Base-by-base conservation (phyloP, 2,329 filamentous ascomycete species). In the Graphiopsis chlorocephala region DNA sequence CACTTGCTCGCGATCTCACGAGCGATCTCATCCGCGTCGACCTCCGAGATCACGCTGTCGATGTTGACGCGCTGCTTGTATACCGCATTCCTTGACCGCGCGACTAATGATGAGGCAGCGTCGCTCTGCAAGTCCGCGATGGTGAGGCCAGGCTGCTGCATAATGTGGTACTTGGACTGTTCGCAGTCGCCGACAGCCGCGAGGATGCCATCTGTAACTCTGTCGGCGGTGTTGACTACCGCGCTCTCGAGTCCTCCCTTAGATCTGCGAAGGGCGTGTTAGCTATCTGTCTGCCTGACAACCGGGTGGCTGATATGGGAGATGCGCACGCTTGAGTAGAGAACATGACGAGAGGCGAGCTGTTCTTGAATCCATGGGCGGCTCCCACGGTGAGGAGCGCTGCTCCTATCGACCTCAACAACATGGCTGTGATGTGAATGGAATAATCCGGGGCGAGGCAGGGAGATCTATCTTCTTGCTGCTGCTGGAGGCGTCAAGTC, bases 331-430 rank as follows among this genome's bases (percentile, higher is more conserved):
- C 82, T 68, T 90, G 85, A 53, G 90, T 94, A 33, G 94, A 97
- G 77, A 96, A 89, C 70, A 97, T 81, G 75, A 97, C 85, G 78
- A 97, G 95, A 20, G 95, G 94, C 63, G 92, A 93, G 2, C 93
- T 92, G 78, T 97, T 90, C 68, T 86, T 88, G 77, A 97, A 95
- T 28, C 92, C 93, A 67, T 87, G 81, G 52, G 84, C 87, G 26
- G 68, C 65, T n/a, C 68, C 69, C 31, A 69, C 68, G 4, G 66
- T 64, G 26, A 74, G 71, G 53, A 73, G 67, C 26, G 69, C 65
- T 64, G 70, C 65, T 64, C 68, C 66, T 65, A 67, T 23, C 48
- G 55, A 68, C 66, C 64, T 66, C 25, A 68, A 58, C 66, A 72
- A 65, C 69, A 72, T 74, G 53, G 58, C 70, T 63, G 56, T 56